phyloP scores from a whole-genome alignment of 176 grass and related monocot species.

The Triticum turgidum region DNA sequence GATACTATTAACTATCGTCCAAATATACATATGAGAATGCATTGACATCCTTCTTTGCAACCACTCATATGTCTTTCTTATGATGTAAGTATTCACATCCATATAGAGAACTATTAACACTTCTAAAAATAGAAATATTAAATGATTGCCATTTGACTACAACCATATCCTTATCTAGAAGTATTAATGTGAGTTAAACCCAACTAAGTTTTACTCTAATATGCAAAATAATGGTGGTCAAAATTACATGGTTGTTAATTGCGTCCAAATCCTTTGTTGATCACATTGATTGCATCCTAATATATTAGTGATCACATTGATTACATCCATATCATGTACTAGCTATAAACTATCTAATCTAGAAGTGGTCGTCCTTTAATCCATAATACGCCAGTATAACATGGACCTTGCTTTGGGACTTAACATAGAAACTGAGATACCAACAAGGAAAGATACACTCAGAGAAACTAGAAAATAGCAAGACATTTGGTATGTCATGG shows the following conservation, averaged over 20 bases:
- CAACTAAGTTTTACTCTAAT: neutral
- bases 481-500: neutral
- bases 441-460: neutral
- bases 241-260: neutral
- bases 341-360: neutral
- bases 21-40: neutral
- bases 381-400: neutral
- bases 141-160: neutral
- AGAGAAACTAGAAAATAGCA: neutral
- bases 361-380: neutral
- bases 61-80: neutral
- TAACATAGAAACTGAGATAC: neutral
- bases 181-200: neutral
- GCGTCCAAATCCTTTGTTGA: neutral
- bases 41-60: neutral
- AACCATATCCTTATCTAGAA: neutral
- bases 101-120: neutral
- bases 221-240: neutral
- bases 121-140: neutral
- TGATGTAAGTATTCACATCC: neutral
- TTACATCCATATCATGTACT: neutral
- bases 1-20: neutral
- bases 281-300: neutral
- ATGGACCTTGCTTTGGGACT: neutral
- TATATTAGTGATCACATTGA: neutral